Evolutionary conservation across 495 filamentous ascomycete genomes (phyloP), one percentile per base, ranked within the genome.

Genomic region (Glonium stellatum): DNA sequence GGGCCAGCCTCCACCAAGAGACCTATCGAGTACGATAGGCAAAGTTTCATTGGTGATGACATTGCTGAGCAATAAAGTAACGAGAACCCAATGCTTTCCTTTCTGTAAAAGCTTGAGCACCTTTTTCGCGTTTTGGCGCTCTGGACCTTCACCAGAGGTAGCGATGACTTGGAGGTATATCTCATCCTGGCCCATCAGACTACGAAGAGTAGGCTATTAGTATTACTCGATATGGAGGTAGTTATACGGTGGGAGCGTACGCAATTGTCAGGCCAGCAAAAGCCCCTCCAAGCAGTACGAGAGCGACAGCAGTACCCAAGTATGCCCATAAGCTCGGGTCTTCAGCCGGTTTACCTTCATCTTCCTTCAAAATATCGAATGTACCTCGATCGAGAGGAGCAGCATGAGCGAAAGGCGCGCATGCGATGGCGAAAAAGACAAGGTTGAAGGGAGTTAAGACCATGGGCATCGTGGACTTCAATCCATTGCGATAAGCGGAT

Each of bases 11-110:
- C 93, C 95, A 42, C 93, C 93, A 18, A 98, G 81, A 57, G 89
- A 92, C 35, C 95, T 82, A 73, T 98, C 93, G 15, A 98, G 81
- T 21, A 97, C 88, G 54, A 98, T 95, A 23, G 93, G 93, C 8
- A 98, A 81, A 0, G 93, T 93, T 75, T 97, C 93, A 73, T 98
- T 98, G 53, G 95, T 96, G 67, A 98, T 97, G 68, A 97, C 93
- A 74, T 98, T 98, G 66, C 90, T 88, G 52, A 98, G 76, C 4
- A 98, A 81, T 34, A 98, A 77, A 12, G 93, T 98, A 35, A 98
- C 93, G 55, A 98, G 77, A n/a, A 98, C 93, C 93, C 93, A 98
- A 73, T 98, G 93, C 68, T 98, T 98, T 44, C 93, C 95, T 49
- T 81, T 84, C 59, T 92, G 84, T 48, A 98, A 72, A 15, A 98